Evolutionary conservation across 2,329 filamentous ascomycete genomes (phyloP), one percentile per base, ranked within the genome.

Genomic region (Aspergillus pseudoviridinutans): DNA sequence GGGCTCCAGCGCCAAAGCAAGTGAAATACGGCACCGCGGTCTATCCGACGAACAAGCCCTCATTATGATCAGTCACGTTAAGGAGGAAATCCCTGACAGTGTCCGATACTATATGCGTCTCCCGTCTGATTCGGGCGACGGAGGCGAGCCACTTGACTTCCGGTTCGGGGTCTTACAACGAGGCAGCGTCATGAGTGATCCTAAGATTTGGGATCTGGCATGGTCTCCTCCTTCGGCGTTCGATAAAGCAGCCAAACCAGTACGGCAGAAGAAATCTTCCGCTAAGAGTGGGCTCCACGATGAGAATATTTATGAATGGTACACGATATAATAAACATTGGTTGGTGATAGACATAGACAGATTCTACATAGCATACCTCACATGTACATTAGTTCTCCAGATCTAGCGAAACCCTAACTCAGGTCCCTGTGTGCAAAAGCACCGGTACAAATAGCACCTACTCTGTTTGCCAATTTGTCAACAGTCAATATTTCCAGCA

Each of bases 31-130:
- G 28, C 65, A 68, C 4, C 69, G 68, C 1, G 91, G 91, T 0
- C 74, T 97, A 56, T 80, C 81, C 1, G 78, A 85, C 0, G 74
- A 84, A 24, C 93, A 97, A 75, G 92, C 92, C 0, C 76, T 99
- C 54, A 83, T 97, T n/a, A 91, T 92, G 62, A 93, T 97, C 58
- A 94, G 91, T 60, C 94, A 99, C 76, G 82, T 93, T 59, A 87
- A 87, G 61, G 92, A 96, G 66, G 94, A 99, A 74, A 89, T 97
- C 9, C 94, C 94, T 0, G 87, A 88, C 51, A 88, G 87, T 63
- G 84, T 97, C 25, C 79, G 91, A 50, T 86, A 95, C 70, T 97
- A 90, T 88, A 80, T 97, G 52, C 92, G 90, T 71, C 78, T 97
- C 29, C 92, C 93, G 1, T 72, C 71, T 5, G 66, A 64, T 20